Base-by-base conservation (phyloP, 192 early-diverging fungal species). In the Paraglomus occultum region DNA sequence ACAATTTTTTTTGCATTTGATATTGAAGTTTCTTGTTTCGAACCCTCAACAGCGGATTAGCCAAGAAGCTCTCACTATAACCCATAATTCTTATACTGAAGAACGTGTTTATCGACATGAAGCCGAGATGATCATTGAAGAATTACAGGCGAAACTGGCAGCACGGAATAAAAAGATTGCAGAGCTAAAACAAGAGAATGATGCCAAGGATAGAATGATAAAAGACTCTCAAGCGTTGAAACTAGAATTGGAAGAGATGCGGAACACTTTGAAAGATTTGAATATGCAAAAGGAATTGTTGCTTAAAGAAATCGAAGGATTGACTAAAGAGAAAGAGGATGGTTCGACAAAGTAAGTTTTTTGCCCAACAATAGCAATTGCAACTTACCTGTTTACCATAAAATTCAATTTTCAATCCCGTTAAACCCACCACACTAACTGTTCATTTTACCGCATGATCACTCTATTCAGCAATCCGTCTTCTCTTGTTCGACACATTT, bases 81-180 rank as follows among this genome's bases (percentile, higher is more conserved):
- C 73, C 47, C 66, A 86, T 42, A 79, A 80, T 70, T 79, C 82
- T 15, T 75, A 70, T 63, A 43, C 70, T 50, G 76, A 74, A 15
- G 77, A 79, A 67, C 67, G 72, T 15, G n/a, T 57, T 11, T 15
- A 54, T 14, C 54, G 72, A 5, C 62, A 74, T 40, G 42, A 74
- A 20, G 44, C 62, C 15, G 77, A 79, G 50, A 40, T 44, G 4
- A 60, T 62, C 20, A 68, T 73, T 18, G 20, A 60, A 4, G 67
- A 74, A 52, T 67, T 79, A 40, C 64, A 67, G 8, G 64, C 70
- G 39, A 72, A 78, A 55, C 40, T 81, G 9, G 60, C 54, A 5
- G 65, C 65, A 52, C 66, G 57, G 43, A 3, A 14, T 55, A 39
- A 51, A 12, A 12, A 51, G 31, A 23, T 67, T 12, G 43, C 42